Evolutionary conservation across 768 basidiomycete genomes (phyloP), one percentile per base, ranked within the genome.

Genomic region (Leccinum uliginosum): DNA sequence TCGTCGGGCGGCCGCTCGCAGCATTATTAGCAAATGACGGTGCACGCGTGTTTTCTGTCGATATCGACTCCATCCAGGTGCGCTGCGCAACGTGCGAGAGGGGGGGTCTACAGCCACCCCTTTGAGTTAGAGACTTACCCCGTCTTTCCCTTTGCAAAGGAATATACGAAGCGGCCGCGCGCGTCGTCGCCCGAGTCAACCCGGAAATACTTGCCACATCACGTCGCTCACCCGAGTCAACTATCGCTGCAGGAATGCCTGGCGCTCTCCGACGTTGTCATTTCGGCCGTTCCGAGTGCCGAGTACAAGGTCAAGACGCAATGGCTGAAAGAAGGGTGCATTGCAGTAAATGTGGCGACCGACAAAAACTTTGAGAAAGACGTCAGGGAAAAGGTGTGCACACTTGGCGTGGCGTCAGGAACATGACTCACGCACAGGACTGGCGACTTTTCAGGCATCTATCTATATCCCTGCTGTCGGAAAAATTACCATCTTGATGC

Each of bases 331-430:
- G 91, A 95, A 59, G 97, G 97, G 1, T 96, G 94, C 65, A 75
- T 98, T 3, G 94, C 93, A 62, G 73, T 98, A 56, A 98, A 98
- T 66, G 89, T 99, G 21, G 87, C 93, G 17, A 85, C 89, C 0
- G 94, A 95, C 65, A 98, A 96, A 78, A 99, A 99, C 71, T 99
- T 98, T 65, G 93, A 96, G 68, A 84, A 83, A 59, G 89, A 96
- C 65, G 87, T 99, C 19, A 80, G 93, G 59, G 93, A 96, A 19
- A 93, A 94, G 82, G 94, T 92, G 63, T 53, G 78, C 65, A 45
- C 53, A n/a, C 29, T 6, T 12, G 6, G 14, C 38, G 11, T 45
- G 34, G 23, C 40, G 2, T 40, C 5, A n/a, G 45, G 35, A n/a
- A 46, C 46, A 24, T 44, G 29, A 65, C 60, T 58, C 58, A 67